Percentiles rank a stretch among this genome's conserved stretches.
phyloP scores from a whole-genome alignment of 1,139 yeast species.

The Blastobotrys proliferans region DNA sequence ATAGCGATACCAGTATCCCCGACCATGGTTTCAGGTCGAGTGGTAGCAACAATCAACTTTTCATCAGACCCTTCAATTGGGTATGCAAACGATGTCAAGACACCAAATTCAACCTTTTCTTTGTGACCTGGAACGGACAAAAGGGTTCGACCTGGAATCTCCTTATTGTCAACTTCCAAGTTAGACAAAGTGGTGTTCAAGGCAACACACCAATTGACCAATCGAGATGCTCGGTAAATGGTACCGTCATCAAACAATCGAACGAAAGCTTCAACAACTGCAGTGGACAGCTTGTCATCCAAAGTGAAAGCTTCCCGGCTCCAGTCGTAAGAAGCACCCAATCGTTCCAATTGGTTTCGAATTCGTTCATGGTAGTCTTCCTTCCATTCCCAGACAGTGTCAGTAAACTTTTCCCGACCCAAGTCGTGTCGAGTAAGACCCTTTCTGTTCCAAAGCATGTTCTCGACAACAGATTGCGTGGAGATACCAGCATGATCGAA shows the following conservation, averaged over 20 bases:
- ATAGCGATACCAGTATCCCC: constrained; percentile 99
- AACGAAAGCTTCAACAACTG: constrained; percentile 91
- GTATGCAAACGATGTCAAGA: constrained; percentile 88
- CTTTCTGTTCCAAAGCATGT: constrained; percentile 86
- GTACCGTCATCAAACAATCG: constrained; percentile 80
- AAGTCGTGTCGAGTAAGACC: constrained; percentile 90
- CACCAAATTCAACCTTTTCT: constrained; percentile 91
- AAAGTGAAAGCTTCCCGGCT: constrained; percentile 88
- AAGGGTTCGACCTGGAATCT: constrained; percentile 73
- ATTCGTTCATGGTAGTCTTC: constrained; percentile 86
- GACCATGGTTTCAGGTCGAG: constrained; percentile 97
- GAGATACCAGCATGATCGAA: constrained; percentile 99
- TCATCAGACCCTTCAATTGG: constrained; percentile 87
- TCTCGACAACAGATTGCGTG: constrained; percentile 97
- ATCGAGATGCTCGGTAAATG: constrained; percentile 88
- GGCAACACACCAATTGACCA: constrained; percentile 95
- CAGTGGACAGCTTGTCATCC: constrained; percentile 68
- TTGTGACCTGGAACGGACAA: constrained; percentile 87
- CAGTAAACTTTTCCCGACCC: constrained; percentile 86
- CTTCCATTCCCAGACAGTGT: constrained; percentile 97
- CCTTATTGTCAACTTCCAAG: constrained; percentile 93
- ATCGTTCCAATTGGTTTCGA: constrained; percentile 73
- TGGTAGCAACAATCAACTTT: constrained; percentile 86
- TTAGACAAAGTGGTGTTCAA: constrained; percentile 93
- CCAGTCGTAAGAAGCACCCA: constrained; percentile 99